Evolutionary conservation across 202 grass and related monocot species (phyloP).

Genomic region (Eragrostis tef): DNA sequence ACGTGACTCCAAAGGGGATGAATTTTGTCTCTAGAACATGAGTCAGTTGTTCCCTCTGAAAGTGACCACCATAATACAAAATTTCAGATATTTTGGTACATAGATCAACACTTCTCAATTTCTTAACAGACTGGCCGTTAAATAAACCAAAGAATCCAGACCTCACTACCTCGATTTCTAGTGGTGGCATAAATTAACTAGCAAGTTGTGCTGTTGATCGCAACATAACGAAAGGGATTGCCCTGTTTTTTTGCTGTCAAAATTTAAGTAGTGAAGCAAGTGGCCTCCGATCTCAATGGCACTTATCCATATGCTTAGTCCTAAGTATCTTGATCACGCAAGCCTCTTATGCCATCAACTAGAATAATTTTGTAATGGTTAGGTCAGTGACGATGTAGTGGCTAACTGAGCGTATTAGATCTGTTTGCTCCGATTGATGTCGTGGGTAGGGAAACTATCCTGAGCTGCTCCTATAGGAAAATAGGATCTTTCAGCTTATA

Average conservation of each 20-base stretch:
- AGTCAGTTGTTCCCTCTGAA: constrained; percentile 2
- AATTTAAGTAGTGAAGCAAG: not conserved
- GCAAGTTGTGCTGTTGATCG: constrained; percentile 22
- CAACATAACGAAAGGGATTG: not conserved
- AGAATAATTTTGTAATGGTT: not conserved
- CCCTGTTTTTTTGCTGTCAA: constrained; percentile 24
- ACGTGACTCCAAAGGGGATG: not conserved
- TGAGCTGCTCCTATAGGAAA: not conserved
- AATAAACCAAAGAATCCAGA: not conserved
- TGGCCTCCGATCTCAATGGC: constrained; percentile 26
- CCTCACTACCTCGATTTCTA: not conserved
- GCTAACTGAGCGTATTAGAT: not conserved
- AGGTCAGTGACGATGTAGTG: not conserved
- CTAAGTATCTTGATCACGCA: constrained; percentile 12
- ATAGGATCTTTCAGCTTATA: not conserved
- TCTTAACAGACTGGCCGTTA: not conserved
- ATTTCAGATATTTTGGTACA: constrained; percentile 24
- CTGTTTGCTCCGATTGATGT: not conserved
- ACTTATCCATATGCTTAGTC: not conserved
- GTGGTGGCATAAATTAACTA: not conserved
- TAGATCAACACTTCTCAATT: not conserved
- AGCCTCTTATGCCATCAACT: not conserved
- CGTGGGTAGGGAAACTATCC: not conserved
- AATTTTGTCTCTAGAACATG: constrained; percentile 5
- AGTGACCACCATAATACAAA: constrained; percentile 19